Evolutionary conservation across 202 grass and related monocot genomes (phyloP).

Genomic region (Setaria viridis): DNA sequence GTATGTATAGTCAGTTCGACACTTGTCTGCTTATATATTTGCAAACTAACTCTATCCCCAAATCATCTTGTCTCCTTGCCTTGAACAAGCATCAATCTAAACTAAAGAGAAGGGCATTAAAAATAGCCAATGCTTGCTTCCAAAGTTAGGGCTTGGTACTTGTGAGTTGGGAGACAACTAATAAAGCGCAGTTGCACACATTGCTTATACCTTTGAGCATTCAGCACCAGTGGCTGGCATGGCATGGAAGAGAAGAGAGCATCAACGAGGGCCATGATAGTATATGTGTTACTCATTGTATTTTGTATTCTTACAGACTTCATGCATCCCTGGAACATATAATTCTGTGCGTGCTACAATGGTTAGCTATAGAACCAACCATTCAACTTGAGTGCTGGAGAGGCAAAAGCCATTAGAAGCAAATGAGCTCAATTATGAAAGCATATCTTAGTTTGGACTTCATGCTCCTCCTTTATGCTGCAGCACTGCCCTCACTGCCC

Average conservation of each 20-base stretch:
- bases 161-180: slow-evolving; percentile 47
- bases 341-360: slow-evolving; percentile 37
- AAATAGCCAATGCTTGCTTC: slow-evolving; percentile 49
- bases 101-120: slow-evolving; percentile 28
- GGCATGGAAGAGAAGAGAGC: slow-evolving; percentile 23
- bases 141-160: slow-evolving; percentile 46
- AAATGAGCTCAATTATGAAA: slow-evolving; percentile 47
- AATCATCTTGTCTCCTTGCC: slow-evolving; percentile 57
- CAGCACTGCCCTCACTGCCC: slow-evolving; percentile 40
- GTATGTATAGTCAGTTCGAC: slow-evolving; percentile 8
- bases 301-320: not conserved
- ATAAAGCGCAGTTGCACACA: slow-evolving; percentile 38
- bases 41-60: slow-evolving; percentile 28
- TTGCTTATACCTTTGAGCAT: slow-evolving; percentile 42
- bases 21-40: slow-evolving; percentile 26
- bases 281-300: not conserved
- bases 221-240: slow-evolving; percentile 21
- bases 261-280: not conserved
- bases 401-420: slow-evolving; percentile 33
- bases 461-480: slow-evolving; percentile 48
- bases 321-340: slow-evolving; percentile 8
- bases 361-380: not conserved
- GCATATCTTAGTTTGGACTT: slow-evolving; percentile 51
- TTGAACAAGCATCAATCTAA: slow-evolving; percentile 55
- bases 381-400: slow-evolving; percentile 24